phyloP scores from a whole-genome alignment of 2,329 filamentous ascomycete genomes.

The Monilinia fructicola region DNA sequence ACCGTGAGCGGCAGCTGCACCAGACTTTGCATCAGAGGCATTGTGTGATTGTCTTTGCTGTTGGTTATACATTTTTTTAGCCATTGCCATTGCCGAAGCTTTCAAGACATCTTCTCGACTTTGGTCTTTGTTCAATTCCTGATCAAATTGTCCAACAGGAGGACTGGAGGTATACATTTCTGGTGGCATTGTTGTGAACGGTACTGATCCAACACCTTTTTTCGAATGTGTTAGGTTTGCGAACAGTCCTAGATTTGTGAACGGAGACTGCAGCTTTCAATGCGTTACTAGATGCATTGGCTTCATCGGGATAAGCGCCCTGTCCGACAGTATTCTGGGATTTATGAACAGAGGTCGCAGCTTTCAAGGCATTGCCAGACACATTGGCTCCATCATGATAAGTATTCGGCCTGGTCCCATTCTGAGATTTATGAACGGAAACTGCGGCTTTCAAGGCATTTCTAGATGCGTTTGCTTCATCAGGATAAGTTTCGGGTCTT shows the following conservation, averaged over 20 bases:
- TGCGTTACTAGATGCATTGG: conserved; percentile 63
- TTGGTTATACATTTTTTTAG: conserved; percentile 76
- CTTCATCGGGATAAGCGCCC: conserved; percentile 54
- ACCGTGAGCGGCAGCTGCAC: conserved; percentile 39
- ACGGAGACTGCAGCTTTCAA: conserved; percentile 71
- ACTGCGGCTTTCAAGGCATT: conserved; percentile 75
- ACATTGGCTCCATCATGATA: conserved; percentile 60
- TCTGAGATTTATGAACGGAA: conserved; percentile 47
- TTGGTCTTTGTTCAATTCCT: conserved; percentile 67
- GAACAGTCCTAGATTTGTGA: conserved; percentile 25
- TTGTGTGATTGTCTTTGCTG: conserved; percentile 56
- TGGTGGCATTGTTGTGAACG: conserved; percentile 65
- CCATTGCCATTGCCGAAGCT: conserved; percentile 86
- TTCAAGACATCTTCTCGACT: conserved; percentile 70
- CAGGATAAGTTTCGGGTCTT: conserved; percentile 50
- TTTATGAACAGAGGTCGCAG: conserved; percentile 60
- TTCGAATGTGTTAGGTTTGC: conserved; percentile 42
- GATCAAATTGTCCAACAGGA: conserved; percentile 53
- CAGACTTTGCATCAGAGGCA: conserved; percentile 36
- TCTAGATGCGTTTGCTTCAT: conserved; percentile 58
- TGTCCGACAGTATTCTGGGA: conserved; percentile 37
- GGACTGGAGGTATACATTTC: conserved; percentile 79
- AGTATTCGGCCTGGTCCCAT: conserved; percentile 42
- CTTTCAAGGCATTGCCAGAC: conserved; percentile 68
- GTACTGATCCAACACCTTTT: conserved; percentile 59